A percentile compares a stretch with the other conserved stretches of the same genome.
Evolutionary conservation across 139 green algal genomes (phyloP).

Genomic region (Chlorella sp.): DNA sequence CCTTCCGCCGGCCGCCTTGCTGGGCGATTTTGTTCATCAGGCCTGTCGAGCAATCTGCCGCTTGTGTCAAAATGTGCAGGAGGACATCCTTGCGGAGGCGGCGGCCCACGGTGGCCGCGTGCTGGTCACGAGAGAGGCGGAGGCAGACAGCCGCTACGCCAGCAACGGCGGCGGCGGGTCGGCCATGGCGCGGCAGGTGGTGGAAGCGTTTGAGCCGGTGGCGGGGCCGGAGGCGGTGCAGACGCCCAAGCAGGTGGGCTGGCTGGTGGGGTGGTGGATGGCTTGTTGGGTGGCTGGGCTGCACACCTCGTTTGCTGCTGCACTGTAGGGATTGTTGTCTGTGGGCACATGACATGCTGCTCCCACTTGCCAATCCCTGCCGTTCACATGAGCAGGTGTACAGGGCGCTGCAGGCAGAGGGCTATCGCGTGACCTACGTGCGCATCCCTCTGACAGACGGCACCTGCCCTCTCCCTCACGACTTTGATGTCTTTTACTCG

Average conservation of each 20-base stretch:
- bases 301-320: too few relatives aligned
- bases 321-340: too few relatives aligned
- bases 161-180: background rate
- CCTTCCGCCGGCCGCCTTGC: too few relatives aligned
- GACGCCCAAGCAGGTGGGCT: constrained; percentile 76
- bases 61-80: too few relatives aligned
- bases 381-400: constrained; percentile 57
- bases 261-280: background rate
- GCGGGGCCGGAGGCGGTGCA: constrained; percentile 64
- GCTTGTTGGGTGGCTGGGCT: too few relatives aligned
- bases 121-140: constrained; percentile 83
- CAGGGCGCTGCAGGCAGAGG: constrained; percentile 64
- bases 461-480: constrained; percentile 75
- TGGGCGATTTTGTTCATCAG: too few relatives aligned
- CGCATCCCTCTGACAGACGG: constrained; percentile 89
- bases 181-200: constrained; percentile 25
- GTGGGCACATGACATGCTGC: too few relatives aligned
- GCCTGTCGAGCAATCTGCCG: too few relatives aligned
- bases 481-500: constrained; percentile 72
- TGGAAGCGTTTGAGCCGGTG: constrained; percentile 74
- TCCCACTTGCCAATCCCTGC: too few relatives aligned
- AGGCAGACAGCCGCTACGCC: background rate
- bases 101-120: constrained; percentile 66
- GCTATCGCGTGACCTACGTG: constrained; percentile 76
- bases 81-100: constrained; percentile 88